Percentiles rank a stretch among this genome's conserved stretches.
phyloP scores from a whole-genome alignment of 805 yeast genomes.

The Tetrapisispora nanseiensis region DNA sequence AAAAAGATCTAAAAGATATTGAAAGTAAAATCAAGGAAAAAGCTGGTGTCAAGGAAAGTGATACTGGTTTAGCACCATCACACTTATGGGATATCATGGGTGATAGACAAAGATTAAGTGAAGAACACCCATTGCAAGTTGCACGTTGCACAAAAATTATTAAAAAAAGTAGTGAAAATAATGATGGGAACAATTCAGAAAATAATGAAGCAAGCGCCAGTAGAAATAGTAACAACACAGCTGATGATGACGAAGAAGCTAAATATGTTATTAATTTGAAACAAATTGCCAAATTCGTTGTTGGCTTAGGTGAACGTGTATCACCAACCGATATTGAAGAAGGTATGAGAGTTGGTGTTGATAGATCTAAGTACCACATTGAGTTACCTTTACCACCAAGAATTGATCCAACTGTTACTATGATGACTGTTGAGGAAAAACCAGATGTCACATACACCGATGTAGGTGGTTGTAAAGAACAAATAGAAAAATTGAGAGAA shows the following conservation, averaged over 20 bases:
- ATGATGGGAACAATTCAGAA: slow-evolving; percentile 10
- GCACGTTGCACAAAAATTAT: slow-evolving; percentile 98
- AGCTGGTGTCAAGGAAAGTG: slow-evolving; percentile 89
- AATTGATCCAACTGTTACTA: slow-evolving; percentile 95
- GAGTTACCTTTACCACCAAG: slow-evolving; percentile 96
- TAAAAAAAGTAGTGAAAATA: slow-evolving; percentile 40
- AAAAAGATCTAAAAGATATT: slow-evolving; percentile 74
- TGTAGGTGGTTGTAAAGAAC: slow-evolving; percentile 98
- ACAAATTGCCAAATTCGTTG: slow-evolving; percentile 97
- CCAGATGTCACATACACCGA: slow-evolving; percentile 98
- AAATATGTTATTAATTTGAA: slow-evolving; percentile 94
- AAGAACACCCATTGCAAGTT: slow-evolving; percentile 94
- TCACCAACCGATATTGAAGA: slow-evolving; percentile 98
- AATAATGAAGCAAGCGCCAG: slow-evolving; percentile 17
- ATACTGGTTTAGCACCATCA: slow-evolving; percentile 96
- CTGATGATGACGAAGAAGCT: slow-evolving; percentile 61
- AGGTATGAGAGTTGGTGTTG: slow-evolving; percentile 99
- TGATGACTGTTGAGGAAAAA: slow-evolving; percentile 99
- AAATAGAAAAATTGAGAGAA: slow-evolving; percentile 90
- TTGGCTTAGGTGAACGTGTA: slow-evolving; percentile 90
- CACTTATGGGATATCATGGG: slow-evolving; percentile 97
- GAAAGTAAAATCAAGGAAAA: slow-evolving; percentile 88
- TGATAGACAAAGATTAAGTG: slow-evolving; percentile 84
- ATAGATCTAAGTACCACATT: slow-evolving; percentile 91
- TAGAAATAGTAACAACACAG: slow-evolving; percentile 11